Evolutionary conservation across 2,329 filamentous ascomycete species (phyloP).

Genomic region (Tolypocladium ovalisporum): DNA sequence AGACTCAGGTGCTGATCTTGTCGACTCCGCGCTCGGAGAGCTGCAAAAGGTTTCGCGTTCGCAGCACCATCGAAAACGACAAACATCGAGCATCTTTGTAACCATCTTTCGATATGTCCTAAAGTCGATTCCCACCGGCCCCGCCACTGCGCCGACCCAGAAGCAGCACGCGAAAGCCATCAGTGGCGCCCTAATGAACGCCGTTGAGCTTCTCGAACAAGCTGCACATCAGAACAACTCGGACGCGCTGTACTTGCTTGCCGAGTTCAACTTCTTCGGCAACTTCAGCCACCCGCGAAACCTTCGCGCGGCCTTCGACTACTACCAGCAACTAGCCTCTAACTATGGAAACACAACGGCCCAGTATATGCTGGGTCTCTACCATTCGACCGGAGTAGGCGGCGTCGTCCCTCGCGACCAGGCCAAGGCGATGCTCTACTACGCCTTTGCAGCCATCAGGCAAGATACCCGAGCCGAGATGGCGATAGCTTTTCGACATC

Average conservation of each 20-base stretch:
- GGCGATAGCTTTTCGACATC: constrained; percentile 80
- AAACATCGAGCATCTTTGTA: constrained; percentile 31
- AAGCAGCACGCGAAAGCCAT: constrained; percentile 18
- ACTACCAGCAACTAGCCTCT: constrained; percentile 69
- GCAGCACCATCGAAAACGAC: constrained; percentile 30
- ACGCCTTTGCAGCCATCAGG: constrained; percentile 80
- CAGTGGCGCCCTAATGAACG: constrained; percentile 35
- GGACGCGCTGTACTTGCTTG: constrained; percentile 81
- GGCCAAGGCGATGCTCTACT: constrained; percentile 83
- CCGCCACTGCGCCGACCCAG: constrained; percentile 33
- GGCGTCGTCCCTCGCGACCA: constrained; percentile 74
- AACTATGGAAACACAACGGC: constrained; percentile 80
- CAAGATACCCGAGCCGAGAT: constrained; percentile 84
- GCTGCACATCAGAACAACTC: constrained; percentile 50
- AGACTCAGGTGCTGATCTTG: constrained; percentile 36
- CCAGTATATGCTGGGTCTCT: constrained; percentile 90
- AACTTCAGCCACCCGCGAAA: constrained; percentile 83
- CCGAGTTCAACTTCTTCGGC: constrained; percentile 93
- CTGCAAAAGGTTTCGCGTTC: constrained; percentile 38
- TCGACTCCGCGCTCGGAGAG: constrained; percentile 39
- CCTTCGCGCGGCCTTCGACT: constrained; percentile 65
- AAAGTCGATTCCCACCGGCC: constrained; percentile 38
- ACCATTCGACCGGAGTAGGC: constrained; percentile 89
- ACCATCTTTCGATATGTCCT: constrained; percentile 31
- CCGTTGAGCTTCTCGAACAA: constrained; percentile 40